phyloP scores from a whole-genome alignment of 176 grass and related monocot genomes.

The Cenchrus fungigraminus region DNA sequence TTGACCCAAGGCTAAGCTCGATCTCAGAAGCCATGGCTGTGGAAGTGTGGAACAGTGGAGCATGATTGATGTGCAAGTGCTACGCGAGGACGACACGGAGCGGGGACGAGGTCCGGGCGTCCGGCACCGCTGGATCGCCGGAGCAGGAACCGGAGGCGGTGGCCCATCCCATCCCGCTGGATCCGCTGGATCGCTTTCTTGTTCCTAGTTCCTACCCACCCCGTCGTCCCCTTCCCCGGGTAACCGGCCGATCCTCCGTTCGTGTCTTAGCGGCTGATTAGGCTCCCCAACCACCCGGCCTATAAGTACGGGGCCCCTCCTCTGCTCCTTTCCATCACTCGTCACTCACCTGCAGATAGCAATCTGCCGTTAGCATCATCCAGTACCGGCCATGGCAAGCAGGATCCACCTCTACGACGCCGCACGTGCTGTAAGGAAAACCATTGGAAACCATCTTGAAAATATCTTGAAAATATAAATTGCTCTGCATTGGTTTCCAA shows the following conservation, averaged over 20 bases:
- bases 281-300: neutral
- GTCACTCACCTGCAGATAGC: neutral
- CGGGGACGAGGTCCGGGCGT: no score
- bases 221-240: neutral
- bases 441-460: no score
- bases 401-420: conserved; percentile 27
- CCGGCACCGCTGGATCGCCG: neutral
- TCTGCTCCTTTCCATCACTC: conserved; percentile 18
- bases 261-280: neutral
- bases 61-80: neutral
- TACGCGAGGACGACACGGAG: neutral
- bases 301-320: conserved; percentile 34
- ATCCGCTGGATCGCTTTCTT: no score
- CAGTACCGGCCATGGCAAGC: conserved; percentile 27
- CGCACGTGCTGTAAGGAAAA: neutral
- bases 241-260: neutral
- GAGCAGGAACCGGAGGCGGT: neutral
- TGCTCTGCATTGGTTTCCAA: neutral
- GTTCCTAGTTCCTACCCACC: neutral
- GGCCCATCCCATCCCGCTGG: neutral
- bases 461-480: neutral
- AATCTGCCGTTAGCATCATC: neutral
- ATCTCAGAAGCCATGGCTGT: neutral
- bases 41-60: no score
- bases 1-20: no score